Conservation (phyloP, 139 green algal species). For the Closterium sp. region DNA sequence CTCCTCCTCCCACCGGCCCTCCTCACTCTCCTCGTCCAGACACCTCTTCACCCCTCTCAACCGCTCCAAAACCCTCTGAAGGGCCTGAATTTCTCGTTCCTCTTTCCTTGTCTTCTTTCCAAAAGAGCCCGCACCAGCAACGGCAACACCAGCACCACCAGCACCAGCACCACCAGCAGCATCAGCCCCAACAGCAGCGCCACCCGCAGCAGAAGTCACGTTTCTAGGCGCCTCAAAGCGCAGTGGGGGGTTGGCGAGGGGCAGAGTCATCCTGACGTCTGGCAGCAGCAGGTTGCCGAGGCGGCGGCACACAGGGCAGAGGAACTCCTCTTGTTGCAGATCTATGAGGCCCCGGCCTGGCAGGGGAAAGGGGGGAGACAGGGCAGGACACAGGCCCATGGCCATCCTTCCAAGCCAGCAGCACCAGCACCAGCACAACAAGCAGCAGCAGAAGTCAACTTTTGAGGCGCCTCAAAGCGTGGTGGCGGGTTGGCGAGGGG, state of each 20-base stretch:
- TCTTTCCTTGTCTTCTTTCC: neutral
- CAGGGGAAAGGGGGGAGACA: too few species aligned
- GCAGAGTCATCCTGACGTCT: neutral
- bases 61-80: neutral
- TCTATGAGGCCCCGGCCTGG: too few species aligned
- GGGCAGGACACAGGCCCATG: too few species aligned
- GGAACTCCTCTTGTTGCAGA: too few species aligned
- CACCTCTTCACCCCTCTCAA: neutral
- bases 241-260: neutral
- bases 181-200: neutral
- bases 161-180: neutral
- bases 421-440: neutral
- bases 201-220: neutral
- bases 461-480: neutral
- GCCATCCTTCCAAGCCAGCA: too few species aligned
- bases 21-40: neutral
- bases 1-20: neutral
- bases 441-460: neutral
- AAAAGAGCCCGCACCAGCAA: too few species aligned
- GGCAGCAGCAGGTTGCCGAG: neutral
- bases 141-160: neutral
- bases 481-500: neutral
- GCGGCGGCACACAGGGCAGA: neutral
- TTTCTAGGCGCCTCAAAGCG: neutral
- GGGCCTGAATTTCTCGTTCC: neutral